Base-by-base conservation (phyloP, 805 yeast species). In the Maudiozyma turicensis region DNA sequence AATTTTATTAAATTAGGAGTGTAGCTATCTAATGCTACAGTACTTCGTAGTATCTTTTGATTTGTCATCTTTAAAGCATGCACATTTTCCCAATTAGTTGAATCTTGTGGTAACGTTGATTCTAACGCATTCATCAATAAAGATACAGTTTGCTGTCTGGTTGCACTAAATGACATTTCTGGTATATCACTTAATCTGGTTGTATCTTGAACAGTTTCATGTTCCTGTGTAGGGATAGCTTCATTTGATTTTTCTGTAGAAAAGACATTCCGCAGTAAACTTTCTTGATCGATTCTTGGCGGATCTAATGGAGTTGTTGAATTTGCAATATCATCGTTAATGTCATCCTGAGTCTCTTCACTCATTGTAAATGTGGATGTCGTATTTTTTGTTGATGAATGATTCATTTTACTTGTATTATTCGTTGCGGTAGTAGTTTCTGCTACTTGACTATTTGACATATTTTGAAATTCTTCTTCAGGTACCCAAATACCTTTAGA, bases 261-360 rank as follows among this genome's bases (percentile, higher is more conserved):
- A 11, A 37, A 37, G 9, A 43, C 11, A 5, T 37, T 20, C 14
- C 28, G 38, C 48, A 53, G 30, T 11, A 50, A 32, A 28, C 47
- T 54, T 29, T 49, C 48, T 15, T 52, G 54, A 47, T 58, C 58
- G 32, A 60, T 47, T 32, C 52, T 55, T 20, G 66, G 66, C n/a
- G 59, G 53, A 34, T 60, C 60, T 20, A 60, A 40, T 7, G 64
- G 59, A 10, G 34, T 30, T 6, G 64, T 61, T 33, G 58, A 60
- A 35, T 61, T 60, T 4, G 32, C 37, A 13, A 47, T 40, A 38
- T 44, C 5, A n/a, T 44, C 41, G 14, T n/a, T 34, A 13, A 6
- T 35, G 2, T 26, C 34, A 8, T 45, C 44, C n/a, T 34, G 15
- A 14, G 31, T 14, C 13, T 28, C 31, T 1, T 46, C 48, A 14